Evolutionary conservation across 1,284 basidiomycete genomes (phyloP).

Genomic region (Peniophora sp.): DNA sequence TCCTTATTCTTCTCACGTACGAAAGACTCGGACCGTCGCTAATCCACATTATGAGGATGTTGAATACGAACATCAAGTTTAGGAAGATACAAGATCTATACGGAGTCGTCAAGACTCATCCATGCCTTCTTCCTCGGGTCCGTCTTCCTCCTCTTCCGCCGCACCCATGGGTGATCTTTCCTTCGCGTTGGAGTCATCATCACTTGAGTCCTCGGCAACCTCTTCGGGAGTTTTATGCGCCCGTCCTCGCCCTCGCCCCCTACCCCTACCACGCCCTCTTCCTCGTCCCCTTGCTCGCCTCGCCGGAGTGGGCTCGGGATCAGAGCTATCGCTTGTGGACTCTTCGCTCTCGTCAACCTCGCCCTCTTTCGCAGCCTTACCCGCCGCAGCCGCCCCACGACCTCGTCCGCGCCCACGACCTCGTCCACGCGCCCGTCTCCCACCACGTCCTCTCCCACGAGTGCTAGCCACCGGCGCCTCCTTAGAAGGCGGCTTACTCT

Average conservation of each 20-base stretch:
- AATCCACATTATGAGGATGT: no score
- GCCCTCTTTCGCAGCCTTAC: not conserved
- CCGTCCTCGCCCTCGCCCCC: not conserved
- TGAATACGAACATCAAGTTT: no score
- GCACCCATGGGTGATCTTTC: no score
- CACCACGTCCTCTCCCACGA: constrained; percentile 5
- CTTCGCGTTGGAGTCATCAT: constrained; percentile 1
- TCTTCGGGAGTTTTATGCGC: constrained; percentile 2
- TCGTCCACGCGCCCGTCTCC: constrained; percentile 5
- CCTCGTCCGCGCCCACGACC: not conserved
- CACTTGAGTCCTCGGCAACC: constrained; percentile 1
- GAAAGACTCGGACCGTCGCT: no score
- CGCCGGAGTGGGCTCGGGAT: not conserved
- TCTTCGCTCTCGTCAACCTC: constrained; percentile 3
- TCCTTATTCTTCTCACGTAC: not conserved
- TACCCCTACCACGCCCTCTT: not conserved
- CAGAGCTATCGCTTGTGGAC: not conserved
- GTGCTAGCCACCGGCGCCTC: constrained; percentile 3
- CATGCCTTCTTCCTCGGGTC: not conserved
- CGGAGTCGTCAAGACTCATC: constrained; percentile 8
- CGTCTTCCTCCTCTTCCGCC: not conserved
- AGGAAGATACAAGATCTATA: no score
- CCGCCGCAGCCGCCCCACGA: not conserved
- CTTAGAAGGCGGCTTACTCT: not conserved
- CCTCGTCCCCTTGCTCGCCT: not conserved